phyloP scores from a whole-genome alignment of 352 stramenopile genomes.

The Globisporangium alternatum region DNA sequence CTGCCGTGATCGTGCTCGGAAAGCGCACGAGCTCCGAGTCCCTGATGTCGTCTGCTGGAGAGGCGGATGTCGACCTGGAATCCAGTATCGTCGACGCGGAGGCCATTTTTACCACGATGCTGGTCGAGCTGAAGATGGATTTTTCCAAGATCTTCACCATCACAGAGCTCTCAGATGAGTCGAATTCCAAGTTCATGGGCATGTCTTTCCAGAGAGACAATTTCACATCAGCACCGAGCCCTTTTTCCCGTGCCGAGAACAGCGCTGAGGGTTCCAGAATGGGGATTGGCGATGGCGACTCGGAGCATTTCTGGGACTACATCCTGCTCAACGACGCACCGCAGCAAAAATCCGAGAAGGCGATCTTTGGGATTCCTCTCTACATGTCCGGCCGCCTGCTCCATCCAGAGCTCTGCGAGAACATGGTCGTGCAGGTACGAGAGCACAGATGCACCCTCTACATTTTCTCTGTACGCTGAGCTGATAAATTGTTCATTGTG shows the following conservation, averaged over 20 bases:
- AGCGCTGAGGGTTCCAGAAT: neutral
- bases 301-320: constrained; percentile 64
- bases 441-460: neutral
- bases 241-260: neutral
- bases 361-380: constrained; percentile 77
- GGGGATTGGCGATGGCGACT: constrained; percentile 7
- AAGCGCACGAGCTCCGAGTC: constrained; percentile 50
- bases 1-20: constrained; percentile 76
- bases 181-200: constrained; percentile 87
- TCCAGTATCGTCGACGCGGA: constrained; percentile 76
- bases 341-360: constrained; percentile 63
- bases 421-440: constrained; percentile 75
- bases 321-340: constrained; percentile 57
- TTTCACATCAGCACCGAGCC: constrained; percentile 4
- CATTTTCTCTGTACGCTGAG: neutral
- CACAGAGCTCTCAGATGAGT: constrained; percentile 78
- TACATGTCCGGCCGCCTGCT: constrained; percentile 84
- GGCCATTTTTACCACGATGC: constrained; percentile 84
- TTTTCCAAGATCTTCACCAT: constrained; percentile 83
- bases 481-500: neutral
- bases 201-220: constrained; percentile 65
- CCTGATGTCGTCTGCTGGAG: constrained; percentile 24
- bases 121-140: constrained; percentile 87
- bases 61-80: constrained; percentile 60
- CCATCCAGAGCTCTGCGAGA: constrained; percentile 82